Evolutionary conservation across 1,139 yeast species (phyloP).

Genomic region (Pichiaceae sp.): DNA sequence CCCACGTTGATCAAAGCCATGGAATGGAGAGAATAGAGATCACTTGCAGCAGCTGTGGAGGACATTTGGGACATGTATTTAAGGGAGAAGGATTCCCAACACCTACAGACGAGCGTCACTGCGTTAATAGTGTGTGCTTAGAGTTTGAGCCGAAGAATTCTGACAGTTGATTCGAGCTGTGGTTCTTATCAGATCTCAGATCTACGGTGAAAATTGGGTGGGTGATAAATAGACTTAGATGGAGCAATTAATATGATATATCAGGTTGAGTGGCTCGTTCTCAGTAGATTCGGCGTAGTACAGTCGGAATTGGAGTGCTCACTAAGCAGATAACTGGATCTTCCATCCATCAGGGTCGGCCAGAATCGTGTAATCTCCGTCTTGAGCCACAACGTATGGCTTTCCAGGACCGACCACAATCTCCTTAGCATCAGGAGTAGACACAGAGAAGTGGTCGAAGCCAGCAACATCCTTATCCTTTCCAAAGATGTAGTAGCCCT

Average conservation of each 20-base stretch:
- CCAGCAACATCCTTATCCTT: constrained; percentile 88
- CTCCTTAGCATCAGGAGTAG: constrained; percentile 56
- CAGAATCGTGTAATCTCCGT: constrained; percentile 50
- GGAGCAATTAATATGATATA: not conserved
- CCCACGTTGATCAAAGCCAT: constrained; percentile 47
- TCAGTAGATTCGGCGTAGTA: too few species aligned
- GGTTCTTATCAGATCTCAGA: not conserved
- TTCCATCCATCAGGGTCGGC: constrained; percentile 92
- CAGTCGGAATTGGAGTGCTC: too few species aligned
- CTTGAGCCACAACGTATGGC: constrained; percentile 34
- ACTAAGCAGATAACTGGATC: too few species aligned
- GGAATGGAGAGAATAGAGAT: constrained; percentile 88
- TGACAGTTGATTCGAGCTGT: not conserved
- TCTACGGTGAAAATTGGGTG: not conserved
- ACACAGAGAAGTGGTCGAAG: constrained; percentile 76
- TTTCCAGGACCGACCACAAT: constrained; percentile 40
- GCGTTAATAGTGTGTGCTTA: constrained; percentile 82
- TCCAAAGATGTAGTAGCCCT: constrained; percentile 55
- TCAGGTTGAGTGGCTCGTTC: too few species aligned
- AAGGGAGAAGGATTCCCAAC: constrained; percentile 87
- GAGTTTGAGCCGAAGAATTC: constrained; percentile 46
- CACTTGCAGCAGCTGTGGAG: constrained; percentile 82
- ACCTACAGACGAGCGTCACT: constrained; percentile 91
- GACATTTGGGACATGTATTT: constrained; percentile 92
- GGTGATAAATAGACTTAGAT: too few species aligned